Percentiles rank a stretch among this genome's conserved stretches.
phyloP scores from a whole-genome alignment of 257 asterid species.

The Ophiorrhiza pumila region DNA sequence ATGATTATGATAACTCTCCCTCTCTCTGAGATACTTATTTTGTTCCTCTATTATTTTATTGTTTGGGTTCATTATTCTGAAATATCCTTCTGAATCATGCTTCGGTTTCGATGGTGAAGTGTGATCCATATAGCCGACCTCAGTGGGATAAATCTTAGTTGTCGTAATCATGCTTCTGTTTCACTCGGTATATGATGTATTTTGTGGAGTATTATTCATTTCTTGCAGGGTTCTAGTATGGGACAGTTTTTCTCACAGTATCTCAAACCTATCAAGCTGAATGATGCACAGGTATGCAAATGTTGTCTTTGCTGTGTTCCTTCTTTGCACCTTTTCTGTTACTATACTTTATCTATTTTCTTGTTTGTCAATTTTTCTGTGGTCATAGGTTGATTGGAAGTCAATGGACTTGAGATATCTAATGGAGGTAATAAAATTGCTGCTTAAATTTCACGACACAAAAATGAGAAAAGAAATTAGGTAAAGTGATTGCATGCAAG shows the following conservation, averaged over 20 bases:
- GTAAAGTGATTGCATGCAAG: not conserved
- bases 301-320: conserved; percentile 13
- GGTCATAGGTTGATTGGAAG: conserved; percentile 82
- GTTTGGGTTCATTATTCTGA: not conserved
- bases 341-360: conserved; percentile 18
- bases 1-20: not conserved
- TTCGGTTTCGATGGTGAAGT: no score
- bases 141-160: no score
- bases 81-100: not conserved
- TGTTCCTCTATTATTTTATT: not conserved
- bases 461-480: not conserved
- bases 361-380: conserved; percentile 22
- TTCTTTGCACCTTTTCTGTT: conserved; percentile 17
- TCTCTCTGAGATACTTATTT: not conserved
- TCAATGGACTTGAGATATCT: conserved; percentile 91
- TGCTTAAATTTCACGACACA: conserved; percentile 5
- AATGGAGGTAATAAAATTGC: conserved; percentile 62
- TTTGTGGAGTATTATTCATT: conserved; percentile 14
- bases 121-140: no score
- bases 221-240: conserved; percentile 85
- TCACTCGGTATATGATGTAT: conserved; percentile 9
- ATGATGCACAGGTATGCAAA: conserved; percentile 71
- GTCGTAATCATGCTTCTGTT: not conserved
- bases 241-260: conserved; percentile 92
- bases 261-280: conserved; percentile 94